These are phyloP conservation scores for Xerocomus tenax DNA, from an alignment of 1,284 basidiomycete species.

Conservation along the genomic window DNA sequence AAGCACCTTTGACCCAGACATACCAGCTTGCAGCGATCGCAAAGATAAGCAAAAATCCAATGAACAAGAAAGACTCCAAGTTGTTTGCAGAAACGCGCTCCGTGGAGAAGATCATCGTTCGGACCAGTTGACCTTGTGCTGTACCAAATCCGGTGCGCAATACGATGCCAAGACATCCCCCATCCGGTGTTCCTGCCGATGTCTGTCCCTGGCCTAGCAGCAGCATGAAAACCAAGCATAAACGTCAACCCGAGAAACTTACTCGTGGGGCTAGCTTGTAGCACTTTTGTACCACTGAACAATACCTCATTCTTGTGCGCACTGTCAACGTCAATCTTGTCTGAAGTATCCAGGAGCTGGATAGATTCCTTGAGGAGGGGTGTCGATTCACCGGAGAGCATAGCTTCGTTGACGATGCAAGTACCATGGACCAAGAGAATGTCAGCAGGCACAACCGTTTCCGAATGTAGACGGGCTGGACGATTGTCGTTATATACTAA, in stretches of 20 bases:
- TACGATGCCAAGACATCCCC: slow-evolving; percentile 83
- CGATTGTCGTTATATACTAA: background rate
- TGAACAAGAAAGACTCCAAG: slow-evolving; percentile 87
- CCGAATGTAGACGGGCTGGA: slow-evolving; percentile 65
- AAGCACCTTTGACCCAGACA: slow-evolving; percentile 84
- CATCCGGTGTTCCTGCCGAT: slow-evolving; percentile 68
- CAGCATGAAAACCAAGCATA: background rate
- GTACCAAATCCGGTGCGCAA: slow-evolving; percentile 95
- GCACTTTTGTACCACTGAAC: slow-evolving; percentile 90
- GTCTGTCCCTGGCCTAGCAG: slow-evolving; percentile 34
- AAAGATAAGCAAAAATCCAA: slow-evolving; percentile 91
- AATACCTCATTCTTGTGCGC: slow-evolving; percentile 81
- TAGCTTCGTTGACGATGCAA: slow-evolving; percentile 93
- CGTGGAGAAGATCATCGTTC: slow-evolving; percentile 96
- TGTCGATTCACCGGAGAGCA: slow-evolving; percentile 94
- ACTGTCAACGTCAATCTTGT: slow-evolving; percentile 76
- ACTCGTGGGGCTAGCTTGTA: slow-evolving; percentile 67
- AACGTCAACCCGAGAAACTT: background rate
- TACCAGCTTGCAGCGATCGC: slow-evolving; percentile 93
- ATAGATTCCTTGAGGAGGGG: slow-evolving; percentile 90
- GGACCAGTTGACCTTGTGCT: slow-evolving; percentile 87
- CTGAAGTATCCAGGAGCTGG: slow-evolving; percentile 68
- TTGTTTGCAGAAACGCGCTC: slow-evolving; percentile 94
- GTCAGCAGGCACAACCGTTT: slow-evolving; percentile 86
- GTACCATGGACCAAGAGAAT: slow-evolving; percentile 82